A percentile compares a stretch with the other conserved stretches of the same genome.
Conservation (phyloP, 176 grass and related monocot species). For the Urochloa ruziziensis region DNA sequence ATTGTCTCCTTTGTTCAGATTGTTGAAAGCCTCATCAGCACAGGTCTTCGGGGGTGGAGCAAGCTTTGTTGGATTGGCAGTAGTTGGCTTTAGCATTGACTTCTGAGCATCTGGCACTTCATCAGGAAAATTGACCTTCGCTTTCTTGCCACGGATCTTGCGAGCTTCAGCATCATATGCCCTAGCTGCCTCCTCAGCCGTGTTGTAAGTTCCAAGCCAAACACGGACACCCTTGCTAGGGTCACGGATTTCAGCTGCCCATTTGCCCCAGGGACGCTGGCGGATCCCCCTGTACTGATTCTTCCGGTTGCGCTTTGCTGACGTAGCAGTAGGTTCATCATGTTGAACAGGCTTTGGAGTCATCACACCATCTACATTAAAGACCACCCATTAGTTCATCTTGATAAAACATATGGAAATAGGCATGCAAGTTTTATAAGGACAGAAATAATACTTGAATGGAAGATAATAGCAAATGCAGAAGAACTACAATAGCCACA, state of each 20-base stretch:
- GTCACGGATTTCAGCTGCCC: constrained; percentile 83
- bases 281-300: constrained; percentile 74
- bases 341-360: constrained; percentile 28
- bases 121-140: constrained; percentile 81
- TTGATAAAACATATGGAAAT: constrained; percentile 3
- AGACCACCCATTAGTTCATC: not conserved
- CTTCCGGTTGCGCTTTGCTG: constrained; percentile 51
- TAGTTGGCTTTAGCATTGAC: constrained; percentile 8
- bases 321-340: constrained; percentile 34
- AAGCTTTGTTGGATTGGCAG: constrained; percentile 22
- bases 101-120: constrained; percentile 37
- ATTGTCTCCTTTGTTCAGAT: constrained; percentile 29
- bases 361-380: constrained; percentile 37
- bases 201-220: constrained; percentile 89
- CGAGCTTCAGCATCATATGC: constrained; percentile 79
- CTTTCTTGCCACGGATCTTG: constrained; percentile 77
- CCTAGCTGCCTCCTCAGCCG: constrained; percentile 75
- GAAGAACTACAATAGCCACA: constrained; percentile 6
- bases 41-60: constrained; percentile 22
- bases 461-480: not conserved
- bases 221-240: constrained; percentile 82
- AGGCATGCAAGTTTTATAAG: not conserved
- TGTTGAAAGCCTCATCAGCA: constrained; percentile 21
- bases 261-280: constrained; percentile 77
- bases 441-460: not conserved